phyloP scores from a whole-genome alignment of 495 filamentous ascomycete species.

The Penicillium tannophilum region DNA sequence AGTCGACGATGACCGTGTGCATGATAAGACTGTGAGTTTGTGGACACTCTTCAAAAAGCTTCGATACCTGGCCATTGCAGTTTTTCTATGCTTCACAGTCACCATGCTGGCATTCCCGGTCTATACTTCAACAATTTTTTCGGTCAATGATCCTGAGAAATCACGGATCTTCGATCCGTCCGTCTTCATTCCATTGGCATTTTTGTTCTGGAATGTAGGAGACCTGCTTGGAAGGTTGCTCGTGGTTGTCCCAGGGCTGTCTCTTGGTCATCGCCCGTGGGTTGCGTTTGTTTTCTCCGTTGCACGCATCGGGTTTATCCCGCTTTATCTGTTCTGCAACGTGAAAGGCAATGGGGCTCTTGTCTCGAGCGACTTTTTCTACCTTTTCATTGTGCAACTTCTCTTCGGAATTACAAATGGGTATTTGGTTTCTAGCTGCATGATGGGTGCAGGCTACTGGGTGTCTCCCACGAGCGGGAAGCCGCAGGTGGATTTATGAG shows the following conservation, averaged over 20 bases:
- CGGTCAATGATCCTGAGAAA: conserved; percentile 55
- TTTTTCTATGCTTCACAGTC: conserved; percentile 76
- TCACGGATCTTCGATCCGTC: conserved; percentile 67
- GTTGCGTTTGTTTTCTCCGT: conserved; percentile 66
- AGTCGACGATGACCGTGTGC: conserved; percentile 4
- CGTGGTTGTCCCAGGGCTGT: conserved; percentile 63
- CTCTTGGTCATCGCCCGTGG: conserved; percentile 61
- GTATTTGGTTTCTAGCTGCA: conserved; percentile 77
- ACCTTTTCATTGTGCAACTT: conserved; percentile 79
- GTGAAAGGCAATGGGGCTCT: conserved; percentile 67
- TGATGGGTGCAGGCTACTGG: conserved; percentile 85
- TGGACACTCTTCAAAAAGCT: conserved; percentile 71
- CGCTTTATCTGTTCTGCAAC: conserved; percentile 89
- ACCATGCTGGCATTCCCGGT: conserved; percentile 91
- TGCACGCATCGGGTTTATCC: conserved; percentile 69
- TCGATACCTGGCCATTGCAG: conserved; percentile 65
- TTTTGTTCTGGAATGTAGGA: conserved; percentile 92
- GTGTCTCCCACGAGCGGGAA: conserved; percentile 81
- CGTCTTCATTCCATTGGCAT: conserved; percentile 85
- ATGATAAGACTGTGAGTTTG: conserved; percentile 62
- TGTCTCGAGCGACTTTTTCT: conserved; percentile 82
- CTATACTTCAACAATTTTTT: conserved; percentile 80
- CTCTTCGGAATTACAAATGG: conserved; percentile 85
- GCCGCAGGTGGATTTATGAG: conserved; percentile 95
- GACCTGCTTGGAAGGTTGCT: conserved; percentile 78